Evolutionary conservation across 2,329 filamentous ascomycete genomes (phyloP).

Genomic region (Westerdykella ornata): DNA sequence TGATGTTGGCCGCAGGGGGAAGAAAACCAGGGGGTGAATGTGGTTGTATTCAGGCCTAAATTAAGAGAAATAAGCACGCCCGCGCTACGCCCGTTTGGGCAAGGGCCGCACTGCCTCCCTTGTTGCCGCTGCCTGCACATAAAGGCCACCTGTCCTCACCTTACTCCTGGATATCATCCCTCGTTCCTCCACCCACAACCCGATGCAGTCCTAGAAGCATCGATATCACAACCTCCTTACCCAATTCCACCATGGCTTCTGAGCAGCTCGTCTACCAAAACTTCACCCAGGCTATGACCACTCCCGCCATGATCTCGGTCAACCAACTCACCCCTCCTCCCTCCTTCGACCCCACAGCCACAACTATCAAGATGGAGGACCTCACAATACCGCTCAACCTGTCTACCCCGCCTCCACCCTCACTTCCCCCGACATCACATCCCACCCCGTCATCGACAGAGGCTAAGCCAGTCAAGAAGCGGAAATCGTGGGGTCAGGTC

Average conservation of each 20-base stretch:
- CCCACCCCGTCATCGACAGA: constrained; percentile 16
- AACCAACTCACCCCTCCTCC: constrained; percentile 13
- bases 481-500: constrained; percentile 98
- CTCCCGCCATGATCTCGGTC: constrained; percentile 11
- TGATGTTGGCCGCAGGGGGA: constrained; percentile 1
- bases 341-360: constrained; percentile 19
- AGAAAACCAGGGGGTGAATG: constrained; percentile 3
- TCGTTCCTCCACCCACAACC: constrained; percentile 20
- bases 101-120: constrained; percentile 9
- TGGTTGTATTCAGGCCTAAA: constrained; percentile 12
- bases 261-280: constrained; percentile 21
- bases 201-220: constrained; percentile 13
- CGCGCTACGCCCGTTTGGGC: constrained; percentile 11
- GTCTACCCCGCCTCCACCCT: constrained; percentile 16
- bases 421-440: constrained; percentile 12
- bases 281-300: constrained; percentile 12
- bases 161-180: constrained; percentile 21
- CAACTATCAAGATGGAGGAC: constrained; percentile 41
- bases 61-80: constrained; percentile 11
- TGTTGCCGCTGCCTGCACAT: constrained; percentile 24
- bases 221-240: constrained; percentile 6
- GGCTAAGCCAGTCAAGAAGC: constrained; percentile 72
- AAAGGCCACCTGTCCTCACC: constrained; percentile 34
- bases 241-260: constrained; percentile 19
- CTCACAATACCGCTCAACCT: constrained; percentile 26